phyloP scores from a whole-genome alignment of 2,329 filamentous ascomycete species.

The Colletotrichum echinochloae region DNA sequence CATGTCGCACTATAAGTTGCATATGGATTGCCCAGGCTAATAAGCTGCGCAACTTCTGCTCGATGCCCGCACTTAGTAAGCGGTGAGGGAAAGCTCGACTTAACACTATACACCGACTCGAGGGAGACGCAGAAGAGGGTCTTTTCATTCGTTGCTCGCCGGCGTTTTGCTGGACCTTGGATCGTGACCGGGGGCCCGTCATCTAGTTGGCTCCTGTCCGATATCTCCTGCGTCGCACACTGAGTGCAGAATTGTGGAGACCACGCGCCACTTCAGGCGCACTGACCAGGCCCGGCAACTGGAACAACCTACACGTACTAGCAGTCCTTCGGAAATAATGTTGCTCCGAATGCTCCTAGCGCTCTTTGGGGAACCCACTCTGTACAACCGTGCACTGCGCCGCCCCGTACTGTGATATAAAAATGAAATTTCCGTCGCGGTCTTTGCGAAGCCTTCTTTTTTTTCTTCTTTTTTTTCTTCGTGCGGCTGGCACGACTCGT shows the following conservation, averaged over 20 bases:
- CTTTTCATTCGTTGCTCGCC: conserved; percentile 33
- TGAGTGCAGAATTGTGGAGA: conserved; percentile 35
- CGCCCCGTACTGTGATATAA: conserved; percentile 34
- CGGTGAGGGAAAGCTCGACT: background rate
- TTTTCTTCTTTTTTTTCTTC: conserved; percentile 72
- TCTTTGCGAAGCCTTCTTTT: conserved; percentile 46
- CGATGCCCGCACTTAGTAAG: conserved; percentile 2
- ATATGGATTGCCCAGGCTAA: background rate
- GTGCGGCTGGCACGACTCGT: conserved; percentile 79
- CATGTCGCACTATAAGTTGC: conserved; percentile 3
- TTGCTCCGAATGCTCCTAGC: conserved; percentile 1
- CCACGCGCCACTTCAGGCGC: background rate
- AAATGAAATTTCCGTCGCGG: conserved; percentile 27
- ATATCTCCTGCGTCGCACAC: conserved; percentile 31
- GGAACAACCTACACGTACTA: background rate
- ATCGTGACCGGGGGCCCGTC: conserved; percentile 19
- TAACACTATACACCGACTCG: conserved; percentile 18
- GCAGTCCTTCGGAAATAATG: background rate
- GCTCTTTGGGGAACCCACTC: background rate
- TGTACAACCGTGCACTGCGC: conserved; percentile 17
- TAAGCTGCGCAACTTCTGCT: conserved; percentile 17
- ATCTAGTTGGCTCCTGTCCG: conserved; percentile 36
- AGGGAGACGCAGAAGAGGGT: conserved; percentile 27
- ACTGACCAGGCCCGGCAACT: conserved; percentile 23
- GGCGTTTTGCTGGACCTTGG: conserved; percentile 25